Conservation (phyloP, 75 land plant genomes). For the Selaginella moellendorffii region DNA sequence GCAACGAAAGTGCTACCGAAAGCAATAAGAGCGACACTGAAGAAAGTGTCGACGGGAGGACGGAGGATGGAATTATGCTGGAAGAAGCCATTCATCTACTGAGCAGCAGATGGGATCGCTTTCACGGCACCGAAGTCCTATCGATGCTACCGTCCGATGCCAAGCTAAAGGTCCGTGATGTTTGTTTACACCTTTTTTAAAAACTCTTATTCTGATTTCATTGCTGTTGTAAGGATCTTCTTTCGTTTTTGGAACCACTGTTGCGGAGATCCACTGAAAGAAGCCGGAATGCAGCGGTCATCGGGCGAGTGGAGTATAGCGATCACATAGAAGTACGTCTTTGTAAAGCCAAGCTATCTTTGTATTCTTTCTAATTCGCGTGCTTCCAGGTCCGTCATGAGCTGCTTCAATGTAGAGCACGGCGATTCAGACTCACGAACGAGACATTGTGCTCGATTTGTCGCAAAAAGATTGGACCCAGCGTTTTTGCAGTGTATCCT, state of each 20-base stretch:
- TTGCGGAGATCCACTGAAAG: slow-evolving; percentile 73
- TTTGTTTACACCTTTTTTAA: background rate
- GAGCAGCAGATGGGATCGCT: slow-evolving; percentile 74
- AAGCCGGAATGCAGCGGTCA: slow-evolving; percentile 61
- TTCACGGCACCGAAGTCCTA: slow-evolving; percentile 88
- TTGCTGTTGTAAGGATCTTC: slow-evolving; percentile 35
- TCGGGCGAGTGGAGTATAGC: slow-evolving; percentile 62
- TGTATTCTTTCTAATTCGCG: background rate
- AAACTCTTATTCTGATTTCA: background rate
- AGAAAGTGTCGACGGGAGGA: slow-evolving; percentile 25
- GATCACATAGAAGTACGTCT: slow-evolving; percentile 68
- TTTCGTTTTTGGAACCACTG: slow-evolving; percentile 78
- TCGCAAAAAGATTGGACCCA: slow-evolving; percentile 67
- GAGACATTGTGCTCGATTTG: slow-evolving; percentile 85
- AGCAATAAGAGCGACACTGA: slow-evolving; percentile 83
- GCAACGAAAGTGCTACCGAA: slow-evolving; percentile 48
- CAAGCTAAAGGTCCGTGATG: slow-evolving; percentile 56
- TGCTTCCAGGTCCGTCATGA: slow-evolving; percentile 70
- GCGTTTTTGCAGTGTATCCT: slow-evolving; percentile 94
- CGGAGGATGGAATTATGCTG: slow-evolving; percentile 35
- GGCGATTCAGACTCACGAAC: slow-evolving; percentile 46
- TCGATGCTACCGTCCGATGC: slow-evolving; percentile 68
- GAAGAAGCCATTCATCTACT: slow-evolving; percentile 49
- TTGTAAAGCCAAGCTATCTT: background rate
- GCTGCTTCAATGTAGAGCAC: slow-evolving; percentile 43